Base-by-base conservation (phyloP, 129 eudicot species). In the Tanacetum coccineum region DNA sequence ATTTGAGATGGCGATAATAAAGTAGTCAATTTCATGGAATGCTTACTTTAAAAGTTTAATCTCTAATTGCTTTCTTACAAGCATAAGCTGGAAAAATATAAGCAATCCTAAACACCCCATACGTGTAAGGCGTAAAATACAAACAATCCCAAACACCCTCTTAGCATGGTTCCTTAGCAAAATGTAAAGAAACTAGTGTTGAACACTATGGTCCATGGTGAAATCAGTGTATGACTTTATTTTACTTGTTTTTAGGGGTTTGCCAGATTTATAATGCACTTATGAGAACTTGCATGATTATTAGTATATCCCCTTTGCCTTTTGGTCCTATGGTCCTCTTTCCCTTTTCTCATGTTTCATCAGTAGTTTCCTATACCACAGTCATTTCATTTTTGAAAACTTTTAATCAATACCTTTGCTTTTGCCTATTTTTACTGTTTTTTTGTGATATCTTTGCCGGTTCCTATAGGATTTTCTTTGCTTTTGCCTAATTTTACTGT, bases 261-360 rank as follows among this genome's bases (percentile, higher is more conserved):
- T 76, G 70, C 77, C 62, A 68, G 79, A 67, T 77, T 64, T 79
- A 74, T 66, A 20, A 70, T 63, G 58, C 66, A 71, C 58, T 61
- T 62, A 74, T 66, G 53, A 26, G 52, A 80, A 58, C 42, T 64
- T 64, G 71, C 59, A 67, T 60, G 53, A 74, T 55, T 61, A 17
- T 26, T 59, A 59, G 51, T 32, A 17, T 61, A 21, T 46, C 25
- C 56, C 42, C 28, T 70, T 44, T 40, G 59, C 32, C 19, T 48
- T 70, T 71, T 71, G 67, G 59, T 70, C 46, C 66, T 28, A 57
- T 53, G n/a, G 47, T 64, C 70, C 70, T 66, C 28, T 49, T 4
- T 56, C 18, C 52, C 44, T 20, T 72, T 63, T 57, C 13, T 61
- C 50, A 42, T 57, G 70, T n/a, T 53, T 50, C 32, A 14, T 42